Percentiles rank a stretch among this genome's conserved stretches.
These are phyloP conservation scores for Wickerhamiella cacticola DNA, from an alignment of 805 yeast genomes.

Conservation along the genomic window DNA sequence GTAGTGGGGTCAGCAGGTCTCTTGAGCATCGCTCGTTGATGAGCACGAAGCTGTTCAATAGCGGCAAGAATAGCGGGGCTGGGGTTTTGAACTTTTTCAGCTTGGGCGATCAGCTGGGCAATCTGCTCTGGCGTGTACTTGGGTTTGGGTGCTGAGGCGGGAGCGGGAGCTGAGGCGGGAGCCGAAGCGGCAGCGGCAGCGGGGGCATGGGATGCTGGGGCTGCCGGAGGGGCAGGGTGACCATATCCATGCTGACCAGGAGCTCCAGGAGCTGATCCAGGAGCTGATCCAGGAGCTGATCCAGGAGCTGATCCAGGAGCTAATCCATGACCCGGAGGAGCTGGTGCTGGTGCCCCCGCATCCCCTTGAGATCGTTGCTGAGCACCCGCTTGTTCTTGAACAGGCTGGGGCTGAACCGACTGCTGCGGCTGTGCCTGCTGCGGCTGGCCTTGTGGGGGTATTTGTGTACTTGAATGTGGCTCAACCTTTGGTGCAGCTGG, in stretches of 20 bases:
- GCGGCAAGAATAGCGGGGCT: slow-evolving; percentile 28
- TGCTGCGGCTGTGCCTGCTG: not conserved
- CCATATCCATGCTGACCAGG: too few species aligned
- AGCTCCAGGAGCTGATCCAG: too few species aligned
- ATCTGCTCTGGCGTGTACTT: slow-evolving; percentile 26
- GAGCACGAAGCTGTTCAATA: slow-evolving; percentile 28
- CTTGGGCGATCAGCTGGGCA: slow-evolving; percentile 28
- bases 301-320: too few species aligned
- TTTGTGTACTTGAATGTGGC: slow-evolving; percentile 1
- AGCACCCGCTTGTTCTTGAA: not conserved
- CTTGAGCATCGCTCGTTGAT: slow-evolving; percentile 23
- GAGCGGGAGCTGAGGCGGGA: slow-evolving; percentile 10
- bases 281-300: too few species aligned
- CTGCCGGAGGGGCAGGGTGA: slow-evolving; percentile 7
- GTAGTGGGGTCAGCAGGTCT: slow-evolving; percentile 13
- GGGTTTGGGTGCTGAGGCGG: slow-evolving; percentile 16
- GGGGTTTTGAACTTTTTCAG: slow-evolving; percentile 30
- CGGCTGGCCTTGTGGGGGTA: not conserved
- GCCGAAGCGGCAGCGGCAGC: slow-evolving; percentile 14
- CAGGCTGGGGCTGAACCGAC: not conserved
- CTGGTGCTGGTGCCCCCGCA: too few species aligned
- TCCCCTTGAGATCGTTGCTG: too few species aligned
- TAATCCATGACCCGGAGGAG: too few species aligned
- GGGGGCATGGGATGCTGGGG: slow-evolving; percentile 8
- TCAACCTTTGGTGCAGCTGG: slow-evolving; percentile 10